Evolutionary conservation across 305 asterid genomes (phyloP).

Genomic region (Solanum hybrid): DNA sequence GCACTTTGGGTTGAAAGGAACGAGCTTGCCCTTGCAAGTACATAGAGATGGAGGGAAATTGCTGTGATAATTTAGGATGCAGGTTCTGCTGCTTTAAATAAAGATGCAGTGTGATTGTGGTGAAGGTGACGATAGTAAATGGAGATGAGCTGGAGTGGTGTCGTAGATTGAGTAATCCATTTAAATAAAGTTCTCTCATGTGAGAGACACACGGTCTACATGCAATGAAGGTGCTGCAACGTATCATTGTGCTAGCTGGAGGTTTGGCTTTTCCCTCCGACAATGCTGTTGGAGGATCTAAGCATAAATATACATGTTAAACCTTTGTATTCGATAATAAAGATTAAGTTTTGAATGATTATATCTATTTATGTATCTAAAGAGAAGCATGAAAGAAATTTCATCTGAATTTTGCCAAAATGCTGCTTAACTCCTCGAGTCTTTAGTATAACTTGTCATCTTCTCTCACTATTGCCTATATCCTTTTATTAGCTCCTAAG

Average conservation of each 20-base stretch:
- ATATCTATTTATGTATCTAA: background rate
- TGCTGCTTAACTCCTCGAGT: background rate
- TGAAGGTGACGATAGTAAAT: conserved; percentile 27
- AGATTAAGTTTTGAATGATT: background rate
- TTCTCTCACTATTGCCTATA: background rate
- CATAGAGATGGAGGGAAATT: conserved; percentile 4
- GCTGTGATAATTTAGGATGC: conserved; percentile 12
- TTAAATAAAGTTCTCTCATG: conserved; percentile 10
- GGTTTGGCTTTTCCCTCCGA: conserved; percentile 43
- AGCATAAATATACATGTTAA: background rate
- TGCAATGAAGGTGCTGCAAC: conserved; percentile 50
- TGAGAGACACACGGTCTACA: conserved; percentile 52
- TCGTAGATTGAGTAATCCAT: conserved; percentile 22
- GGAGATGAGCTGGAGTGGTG: conserved; percentile 26
- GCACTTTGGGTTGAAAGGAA: conserved; percentile 17
- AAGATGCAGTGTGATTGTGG: conserved; percentile 14
- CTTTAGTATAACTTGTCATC: background rate
- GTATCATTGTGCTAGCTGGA: conserved; percentile 47
- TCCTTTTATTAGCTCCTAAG: background rate
- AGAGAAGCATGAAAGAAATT: background rate
- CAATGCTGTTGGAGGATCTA: conserved; percentile 31
- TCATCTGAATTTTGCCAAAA: background rate
- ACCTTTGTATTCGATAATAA: background rate
- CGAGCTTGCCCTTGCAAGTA: conserved; percentile 20
- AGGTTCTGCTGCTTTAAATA: conserved; percentile 32